Evolutionary conservation across 768 basidiomycete genomes (phyloP).

Genomic region (Pisolithus marmoratus): DNA sequence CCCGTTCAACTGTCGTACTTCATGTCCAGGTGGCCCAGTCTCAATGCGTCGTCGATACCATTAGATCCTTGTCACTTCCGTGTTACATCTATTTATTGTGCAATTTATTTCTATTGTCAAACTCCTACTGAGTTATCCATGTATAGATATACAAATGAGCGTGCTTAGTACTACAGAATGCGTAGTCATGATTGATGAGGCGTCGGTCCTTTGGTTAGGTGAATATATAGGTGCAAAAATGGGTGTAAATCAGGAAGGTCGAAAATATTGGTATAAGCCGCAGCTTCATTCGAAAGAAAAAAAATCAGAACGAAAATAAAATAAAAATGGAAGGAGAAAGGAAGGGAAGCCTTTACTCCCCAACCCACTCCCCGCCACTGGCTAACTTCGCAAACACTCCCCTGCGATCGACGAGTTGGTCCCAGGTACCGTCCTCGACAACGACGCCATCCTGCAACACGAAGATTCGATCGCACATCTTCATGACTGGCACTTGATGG

Average conservation of each 20-base stretch:
- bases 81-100: too few species aligned
- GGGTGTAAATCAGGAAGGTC: slow-evolving; percentile 11
- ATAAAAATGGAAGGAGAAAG: not conserved
- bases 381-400: slow-evolving; percentile 78
- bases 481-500: slow-evolving; percentile 88
- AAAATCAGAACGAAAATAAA: not conserved
- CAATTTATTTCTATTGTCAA: too few species aligned
- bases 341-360: slow-evolving; percentile 12
- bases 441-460: slow-evolving; percentile 75
- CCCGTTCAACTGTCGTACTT: too few species aligned
- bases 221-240: not conserved
- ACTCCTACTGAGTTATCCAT: too few species aligned
- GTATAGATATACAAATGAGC: slow-evolving; percentile 12
- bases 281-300: not conserved
- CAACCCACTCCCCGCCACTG: slow-evolving; percentile 67
- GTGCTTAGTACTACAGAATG: slow-evolving; percentile 21
- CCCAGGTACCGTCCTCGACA: slow-evolving; percentile 74
- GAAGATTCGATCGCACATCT: slow-evolving; percentile 84
- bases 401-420: slow-evolving; percentile 56
- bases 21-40: too few species aligned
- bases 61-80: too few species aligned
- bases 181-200: slow-evolving; percentile 8
- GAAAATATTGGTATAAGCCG: slow-evolving; percentile 10
- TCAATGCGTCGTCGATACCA: too few species aligned
- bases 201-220: not conserved